Base-by-base conservation (phyloP, 192 early-diverging fungal species). In the Rhizoclosmatium globosum region DNA sequence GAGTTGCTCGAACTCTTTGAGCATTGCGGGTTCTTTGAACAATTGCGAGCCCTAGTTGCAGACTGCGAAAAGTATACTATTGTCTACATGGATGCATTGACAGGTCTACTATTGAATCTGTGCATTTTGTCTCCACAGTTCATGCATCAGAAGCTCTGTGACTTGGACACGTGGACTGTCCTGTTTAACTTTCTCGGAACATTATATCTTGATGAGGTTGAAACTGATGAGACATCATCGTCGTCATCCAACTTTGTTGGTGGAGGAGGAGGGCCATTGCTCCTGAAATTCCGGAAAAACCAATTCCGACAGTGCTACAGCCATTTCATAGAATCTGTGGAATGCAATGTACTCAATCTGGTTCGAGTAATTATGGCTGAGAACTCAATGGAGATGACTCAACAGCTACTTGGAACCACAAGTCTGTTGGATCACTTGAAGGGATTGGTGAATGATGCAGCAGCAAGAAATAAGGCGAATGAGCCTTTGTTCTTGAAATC, bases 1-100 rank as follows among this genome's bases (percentile, higher is more conserved):
- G 61, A 75, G 23, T n/a, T 74, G 15, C 48, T 75, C 13, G 45
- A 75, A 31, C 31, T 75, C 7, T 67, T 67, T 56, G 73, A 67
- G 17, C 45, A 67, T 43, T 82, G 48, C 76, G 83, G 83, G 47
- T 85, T 84, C 71, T 84, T 84, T 47, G 83, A 83, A n/a, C 82
- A 68, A 13, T 3, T 84, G 6, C 17, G 48, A 46, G 65, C 21
- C 4, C 31, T 68, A n/a, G 23, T 61, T 43, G 61, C 1, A n/a
- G 81, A 57, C 3, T 84, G 57, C 43, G 53, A 47, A 43, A 68
- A 43, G 47, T 68, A 44, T 47, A 31, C 64, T 11, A 53, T 71
- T 38, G 41, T 68, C n/a, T 84, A 81, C 60, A 77, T 80, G 73
- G 64, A 75, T 39, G 82, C 82, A 23, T 44, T 84, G 60, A 59